Base-by-base conservation (phyloP, 2,329 filamentous ascomycete genomes). In the Fusarium nygamai region DNA sequence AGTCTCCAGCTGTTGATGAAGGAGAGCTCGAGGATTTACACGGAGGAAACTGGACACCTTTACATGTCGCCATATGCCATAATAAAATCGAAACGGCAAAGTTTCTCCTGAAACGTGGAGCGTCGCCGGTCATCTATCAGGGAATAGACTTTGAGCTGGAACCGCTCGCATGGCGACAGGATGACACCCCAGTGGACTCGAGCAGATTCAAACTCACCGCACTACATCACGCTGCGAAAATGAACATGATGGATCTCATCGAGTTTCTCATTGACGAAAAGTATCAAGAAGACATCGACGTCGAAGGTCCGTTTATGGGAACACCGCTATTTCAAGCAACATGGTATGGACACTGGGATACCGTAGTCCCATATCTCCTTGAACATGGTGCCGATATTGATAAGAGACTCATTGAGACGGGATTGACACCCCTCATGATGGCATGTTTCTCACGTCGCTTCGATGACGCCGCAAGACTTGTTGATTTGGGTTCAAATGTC, bases 41-140 rank as follows among this genome's bases (percentile, higher is more conserved):
- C 34, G 76, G 77, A 13, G 77, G 77, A 13, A 78, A 78, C 57
- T 79, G 77, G 77, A 79, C 77, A 22, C 77, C 77, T 29, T 51
- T 79, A 20, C 77, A 79, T 65, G 64, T 79, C 56, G 77, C 77
- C 29, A 79, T 79, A 50, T 79, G 77, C 43, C 74, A 79, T 39
- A 31, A 46, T 27, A n/a, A 79, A 50, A 41, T 73, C 17, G 77
- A 79, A n/a, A 69, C 76, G 4, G 77, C 77, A 31, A 79, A 74
- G 31, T 75, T 72, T 36, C 64, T 79, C 11, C 47, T 79, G 10
- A 62, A 67, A 53, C 75, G 68, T 11, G 77, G 77, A 20, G 77
- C 77, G 14, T 79, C 77, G 33, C 69, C 58, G 22, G 44, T 74
- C 33, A 75, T 79, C 39, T 79, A 78, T 39, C 76, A 78, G 38